Evolutionary conservation across 177 flowering plant species (phyloP), one percentile per base, ranked within the genome.

Genomic region (Tripterygium wilfordii): DNA sequence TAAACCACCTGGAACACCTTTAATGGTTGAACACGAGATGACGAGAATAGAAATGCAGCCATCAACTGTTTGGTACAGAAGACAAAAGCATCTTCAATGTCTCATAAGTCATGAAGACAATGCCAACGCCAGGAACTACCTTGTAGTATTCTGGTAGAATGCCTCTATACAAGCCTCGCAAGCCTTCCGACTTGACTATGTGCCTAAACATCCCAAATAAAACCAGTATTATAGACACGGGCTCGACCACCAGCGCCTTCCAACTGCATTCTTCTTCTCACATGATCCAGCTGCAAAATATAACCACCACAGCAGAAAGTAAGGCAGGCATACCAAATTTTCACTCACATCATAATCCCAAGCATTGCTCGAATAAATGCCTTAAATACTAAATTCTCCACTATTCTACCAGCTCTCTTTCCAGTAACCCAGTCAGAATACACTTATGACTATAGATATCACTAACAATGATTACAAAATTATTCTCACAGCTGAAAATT

Each of bases 221-320:
- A 53, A 4, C 96, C 95, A 2, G 74, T 62, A 5, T 76, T 79
- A 42, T 92, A 92, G 28, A 88, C 79, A 28, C 73, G 81, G 27
- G 85, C 91, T 48, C 83, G 71, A 25, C 98, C 96, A 54, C 79
- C 90, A 7, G 83, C 97, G 26, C 97, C 97, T 74, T 90, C 97
- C 68, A 90, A 55, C 64, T 90, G 97, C 91, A 71, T 90, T 62
- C 97, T 63, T 52, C 96, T 72, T 58, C 97, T 74, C 55, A 90
- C n/a, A n/a, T n/a, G n/a, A n/a, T n/a, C n/a, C n/a, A n/a, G 72
- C 97, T 90, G 79, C 72, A 68, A 61, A 48, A 23, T 7, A 45
- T 24, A 6, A 32, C 18, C 8, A 33, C 15, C 46, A 16, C 15
- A 52, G 24, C 32, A 30, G 20, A 51, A 26, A 33, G 44, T 15